phyloP scores from a whole-genome alignment of 129 eudicot genomes.

The Escallonia rubra region DNA sequence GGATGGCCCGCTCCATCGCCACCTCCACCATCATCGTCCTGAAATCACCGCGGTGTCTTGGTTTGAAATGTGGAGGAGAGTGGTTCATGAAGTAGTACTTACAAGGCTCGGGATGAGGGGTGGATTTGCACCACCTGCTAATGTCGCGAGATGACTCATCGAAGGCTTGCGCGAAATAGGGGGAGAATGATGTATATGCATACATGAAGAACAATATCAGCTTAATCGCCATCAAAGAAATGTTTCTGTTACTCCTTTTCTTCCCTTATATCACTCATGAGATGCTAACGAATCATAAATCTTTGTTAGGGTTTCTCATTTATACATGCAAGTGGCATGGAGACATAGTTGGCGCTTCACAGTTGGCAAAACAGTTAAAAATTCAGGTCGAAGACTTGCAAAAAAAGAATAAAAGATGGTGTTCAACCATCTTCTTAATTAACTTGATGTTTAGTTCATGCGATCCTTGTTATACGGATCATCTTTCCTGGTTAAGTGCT shows the following conservation, averaged over 20 bases:
- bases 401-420: neutral
- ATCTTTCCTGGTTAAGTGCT: slow-evolving; percentile 8
- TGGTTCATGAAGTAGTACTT: slow-evolving; percentile 37
- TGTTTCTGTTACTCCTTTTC: neutral
- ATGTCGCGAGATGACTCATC: slow-evolving; percentile 23
- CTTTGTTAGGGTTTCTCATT: slow-evolving; percentile 2
- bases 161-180: slow-evolving; percentile 1
- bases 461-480: slow-evolving; percentile 58
- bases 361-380: neutral
- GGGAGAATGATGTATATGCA: neutral
- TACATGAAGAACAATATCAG: slow-evolving; percentile 5
- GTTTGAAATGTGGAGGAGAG: slow-evolving; percentile 11
- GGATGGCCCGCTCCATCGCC: slow-evolving; percentile 46
- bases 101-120: slow-evolving; percentile 81
- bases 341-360: neutral
- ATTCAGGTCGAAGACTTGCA: neutral
- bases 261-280: neutral
- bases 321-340: slow-evolving; percentile 16
- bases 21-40: slow-evolving; percentile 35
- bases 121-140: slow-evolving; percentile 54
- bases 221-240: slow-evolving; percentile 18
- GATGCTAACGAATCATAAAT: slow-evolving; percentile 3
- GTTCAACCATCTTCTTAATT: slow-evolving; percentile 5
- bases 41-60: slow-evolving; percentile 41
- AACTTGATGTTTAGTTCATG: slow-evolving; percentile 15